These are phyloP conservation scores for Hypomontagnella submonticulosa DNA, from an alignment of 495 filamentous ascomycete species.

Conservation along the genomic window DNA sequence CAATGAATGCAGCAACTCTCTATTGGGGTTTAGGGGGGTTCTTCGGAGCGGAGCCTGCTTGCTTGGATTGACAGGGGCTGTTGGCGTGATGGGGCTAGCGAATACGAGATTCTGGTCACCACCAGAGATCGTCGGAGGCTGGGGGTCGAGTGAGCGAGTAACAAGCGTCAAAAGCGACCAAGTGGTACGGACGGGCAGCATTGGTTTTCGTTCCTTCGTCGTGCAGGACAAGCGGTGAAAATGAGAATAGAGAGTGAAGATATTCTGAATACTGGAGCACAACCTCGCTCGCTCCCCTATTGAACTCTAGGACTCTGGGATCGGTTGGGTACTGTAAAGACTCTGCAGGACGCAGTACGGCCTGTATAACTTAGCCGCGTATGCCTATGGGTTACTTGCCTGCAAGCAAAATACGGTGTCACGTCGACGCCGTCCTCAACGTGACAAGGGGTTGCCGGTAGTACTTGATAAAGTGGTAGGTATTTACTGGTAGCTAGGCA, in stretches of 20 bases:
- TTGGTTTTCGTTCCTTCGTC: background rate
- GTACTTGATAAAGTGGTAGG: slow-evolving; percentile 12
- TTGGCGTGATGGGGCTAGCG: slow-evolving; percentile 47
- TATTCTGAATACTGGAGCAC: slow-evolving; percentile 9
- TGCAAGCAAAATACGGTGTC: slow-evolving; percentile 20
- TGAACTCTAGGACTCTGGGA: background rate
- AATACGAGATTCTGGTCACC: slow-evolving; percentile 48
- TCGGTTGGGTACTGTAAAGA: background rate
- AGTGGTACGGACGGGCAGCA: background rate
- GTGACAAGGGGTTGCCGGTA: slow-evolving; percentile 17
- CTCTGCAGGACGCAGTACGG: slow-evolving; percentile 3
- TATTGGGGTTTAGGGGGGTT: slow-evolving; percentile 30
- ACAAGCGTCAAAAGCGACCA: slow-evolving; percentile 20
- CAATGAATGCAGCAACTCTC: slow-evolving; percentile 27
- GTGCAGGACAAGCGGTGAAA: slow-evolving; percentile 22
- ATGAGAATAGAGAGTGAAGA: background rate
- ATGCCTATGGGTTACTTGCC: slow-evolving; percentile 7
- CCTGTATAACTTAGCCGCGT: background rate
- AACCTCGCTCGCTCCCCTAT: slow-evolving; percentile 13
- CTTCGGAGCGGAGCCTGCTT: slow-evolving; percentile 39
- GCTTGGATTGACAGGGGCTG: slow-evolving; percentile 43
- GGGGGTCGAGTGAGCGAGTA: slow-evolving; percentile 28
- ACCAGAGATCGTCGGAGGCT: slow-evolving; percentile 43
- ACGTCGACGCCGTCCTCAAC: slow-evolving; percentile 14
- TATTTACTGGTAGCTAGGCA: background rate